A percentile compares a stretch with the other conserved stretches of the same genome.
Evolutionary conservation across 2,329 filamentous ascomycete genomes (phyloP).

Genomic region (Colletotrichum tofieldiae): DNA sequence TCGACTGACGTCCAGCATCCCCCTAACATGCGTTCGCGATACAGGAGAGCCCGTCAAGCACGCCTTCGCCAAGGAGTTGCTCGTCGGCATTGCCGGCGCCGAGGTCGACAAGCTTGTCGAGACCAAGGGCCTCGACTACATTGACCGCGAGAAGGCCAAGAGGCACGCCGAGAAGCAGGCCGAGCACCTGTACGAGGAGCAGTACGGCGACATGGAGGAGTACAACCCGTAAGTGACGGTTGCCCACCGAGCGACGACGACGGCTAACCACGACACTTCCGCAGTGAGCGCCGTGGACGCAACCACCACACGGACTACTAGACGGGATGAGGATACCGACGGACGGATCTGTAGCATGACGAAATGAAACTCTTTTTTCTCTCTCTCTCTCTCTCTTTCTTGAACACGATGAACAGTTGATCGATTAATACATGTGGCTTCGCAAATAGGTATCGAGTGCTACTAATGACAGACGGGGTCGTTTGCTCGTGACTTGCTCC

Average conservation of each 20-base stretch:
- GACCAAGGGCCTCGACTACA: constrained; percentile 76
- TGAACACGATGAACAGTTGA: not conserved
- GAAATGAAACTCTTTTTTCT: constrained; percentile 9
- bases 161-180: constrained; percentile 72
- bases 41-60: constrained; percentile 80
- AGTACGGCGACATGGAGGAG: constrained; percentile 68
- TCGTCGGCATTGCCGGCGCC: constrained; percentile 80
- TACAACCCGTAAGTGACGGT: constrained; percentile 69
- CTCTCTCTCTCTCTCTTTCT: not conserved
- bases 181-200: constrained; percentile 73
- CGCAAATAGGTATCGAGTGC: constrained; percentile 25
- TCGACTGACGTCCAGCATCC: not conserved
- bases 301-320: constrained; percentile 39
- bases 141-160: constrained; percentile 72
- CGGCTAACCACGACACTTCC: not conserved
- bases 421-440: not conserved
- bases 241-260: rapidly evolving
- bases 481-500: not conserved
- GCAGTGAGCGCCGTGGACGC: constrained; percentile 29
- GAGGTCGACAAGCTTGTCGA: constrained; percentile 84
- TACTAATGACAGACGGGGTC: not conserved
- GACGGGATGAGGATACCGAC: not conserved
- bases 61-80: constrained; percentile 82
- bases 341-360: constrained; percentile 25
- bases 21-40: not conserved